These are phyloP conservation scores for Raffaelea ambrosiae DNA, from an alignment of 2,329 filamentous ascomycete species.

Conservation along the genomic window DNA sequence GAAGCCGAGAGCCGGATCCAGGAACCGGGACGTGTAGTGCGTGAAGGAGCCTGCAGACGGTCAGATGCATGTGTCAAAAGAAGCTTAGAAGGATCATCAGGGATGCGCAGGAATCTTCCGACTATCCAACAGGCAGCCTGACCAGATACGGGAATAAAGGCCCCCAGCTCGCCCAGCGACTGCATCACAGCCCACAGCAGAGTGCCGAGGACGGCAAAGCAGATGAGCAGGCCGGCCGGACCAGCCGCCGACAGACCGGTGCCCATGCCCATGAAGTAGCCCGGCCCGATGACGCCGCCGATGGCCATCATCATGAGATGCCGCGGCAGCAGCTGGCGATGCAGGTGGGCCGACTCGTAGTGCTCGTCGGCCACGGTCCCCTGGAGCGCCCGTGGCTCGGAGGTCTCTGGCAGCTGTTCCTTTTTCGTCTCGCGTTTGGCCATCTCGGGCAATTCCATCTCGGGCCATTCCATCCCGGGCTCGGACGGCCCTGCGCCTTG, in stretches of 20 bases:
- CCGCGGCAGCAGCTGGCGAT: too few species aligned
- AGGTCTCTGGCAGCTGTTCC: too few species aligned
- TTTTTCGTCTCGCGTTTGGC: too few species aligned
- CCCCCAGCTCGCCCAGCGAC: constrained; percentile 1
- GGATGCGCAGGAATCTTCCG: too few species aligned
- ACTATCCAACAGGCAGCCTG: too few species aligned
- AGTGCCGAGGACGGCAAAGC: not conserved
- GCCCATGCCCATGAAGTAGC: constrained; percentile 1
- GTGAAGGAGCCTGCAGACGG: not conserved
- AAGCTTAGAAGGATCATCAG: not conserved
- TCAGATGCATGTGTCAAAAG: not conserved
- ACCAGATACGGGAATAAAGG: constrained; percentile 1
- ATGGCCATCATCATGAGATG: constrained; percentile 4
- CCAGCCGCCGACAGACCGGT: not conserved
- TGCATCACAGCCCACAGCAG: constrained; percentile 2
- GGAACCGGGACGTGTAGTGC: not conserved
- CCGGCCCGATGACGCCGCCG: not conserved
- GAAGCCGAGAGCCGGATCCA: not conserved
- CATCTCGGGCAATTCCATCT: too few species aligned
- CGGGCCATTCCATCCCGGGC: too few species aligned
- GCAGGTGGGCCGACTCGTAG: too few species aligned
- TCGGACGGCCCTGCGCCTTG: too few species aligned
- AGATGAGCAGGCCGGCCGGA: not conserved
- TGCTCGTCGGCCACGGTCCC: too few species aligned
- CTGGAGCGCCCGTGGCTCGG: too few species aligned